A percentile compares a stretch with the other conserved stretches of the same genome.
These are phyloP conservation scores for Cytospora mali DNA, from an alignment of 2,329 filamentous ascomycete species.

Conservation along the genomic window DNA sequence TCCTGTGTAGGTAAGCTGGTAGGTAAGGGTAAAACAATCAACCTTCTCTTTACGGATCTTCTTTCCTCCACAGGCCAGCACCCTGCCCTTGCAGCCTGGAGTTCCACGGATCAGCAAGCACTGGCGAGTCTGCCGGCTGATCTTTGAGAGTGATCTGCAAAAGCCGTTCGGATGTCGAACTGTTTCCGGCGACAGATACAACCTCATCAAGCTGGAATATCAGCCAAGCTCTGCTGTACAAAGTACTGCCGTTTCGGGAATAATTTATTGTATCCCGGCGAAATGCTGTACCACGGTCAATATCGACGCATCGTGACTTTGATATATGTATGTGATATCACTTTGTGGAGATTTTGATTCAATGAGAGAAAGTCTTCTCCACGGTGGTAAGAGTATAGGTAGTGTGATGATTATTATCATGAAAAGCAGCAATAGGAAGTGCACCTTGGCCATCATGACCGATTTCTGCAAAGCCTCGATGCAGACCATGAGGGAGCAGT, in stretches of 20 bases:
- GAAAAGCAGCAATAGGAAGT: background rate
- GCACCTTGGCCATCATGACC: background rate
- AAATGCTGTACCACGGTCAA: background rate
- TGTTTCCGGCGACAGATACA: conserved; percentile 7
- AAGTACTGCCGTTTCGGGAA: background rate
- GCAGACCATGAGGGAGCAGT: background rate
- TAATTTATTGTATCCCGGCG: background rate
- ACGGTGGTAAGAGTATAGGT: too few species aligned
- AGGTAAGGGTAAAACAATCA: conserved; percentile 26
- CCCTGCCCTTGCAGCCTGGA: background rate
- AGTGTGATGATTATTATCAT: background rate
- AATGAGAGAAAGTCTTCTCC: background rate
- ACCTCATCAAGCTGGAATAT: background rate
- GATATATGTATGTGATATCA: background rate
- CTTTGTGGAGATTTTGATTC: background rate
- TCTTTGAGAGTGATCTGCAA: conserved; percentile 13
- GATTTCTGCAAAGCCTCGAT: background rate
- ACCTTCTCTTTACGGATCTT: conserved; percentile 22
- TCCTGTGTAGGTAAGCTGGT: conserved; percentile 20
- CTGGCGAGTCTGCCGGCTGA: conserved; percentile 9
- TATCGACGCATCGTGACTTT: background rate
- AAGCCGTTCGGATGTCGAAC: conserved; percentile 10
- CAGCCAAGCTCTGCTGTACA: background rate
- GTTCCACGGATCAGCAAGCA: background rate
- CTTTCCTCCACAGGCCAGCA: conserved; percentile 19